phyloP scores from a whole-genome alignment of 305 asterid species.

The Solanum hybrid region DNA sequence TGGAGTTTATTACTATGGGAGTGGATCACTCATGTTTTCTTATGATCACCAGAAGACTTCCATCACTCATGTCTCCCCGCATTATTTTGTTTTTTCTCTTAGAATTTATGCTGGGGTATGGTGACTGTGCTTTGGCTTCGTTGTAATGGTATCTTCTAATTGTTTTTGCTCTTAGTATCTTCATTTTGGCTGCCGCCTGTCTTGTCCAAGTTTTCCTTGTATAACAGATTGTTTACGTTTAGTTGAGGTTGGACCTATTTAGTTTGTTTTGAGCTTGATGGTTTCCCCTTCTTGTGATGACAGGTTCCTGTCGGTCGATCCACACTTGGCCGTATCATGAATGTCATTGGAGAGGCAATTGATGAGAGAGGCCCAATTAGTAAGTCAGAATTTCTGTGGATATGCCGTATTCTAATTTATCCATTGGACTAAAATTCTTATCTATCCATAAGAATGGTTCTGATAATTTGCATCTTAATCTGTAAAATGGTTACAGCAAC shows the following conservation, averaged over 20 bases:
- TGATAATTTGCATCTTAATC: conserved; percentile 4
- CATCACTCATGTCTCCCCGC: neutral
- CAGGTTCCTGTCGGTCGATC: conserved; percentile 98
- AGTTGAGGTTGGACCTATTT: neutral
- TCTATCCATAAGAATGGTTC: neutral
- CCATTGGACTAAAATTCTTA: neutral
- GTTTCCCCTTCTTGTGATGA: neutral
- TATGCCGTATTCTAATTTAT: neutral
- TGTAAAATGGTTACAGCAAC: conserved; percentile 42
- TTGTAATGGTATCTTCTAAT: neutral
- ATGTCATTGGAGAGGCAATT: conserved; percentile 94
- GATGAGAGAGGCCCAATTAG: conserved; percentile 78
- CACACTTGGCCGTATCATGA: conserved; percentile 92
- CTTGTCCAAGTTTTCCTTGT: neutral
- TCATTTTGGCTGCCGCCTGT: neutral
- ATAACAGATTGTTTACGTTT: neutral
- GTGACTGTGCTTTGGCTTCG: neutral
- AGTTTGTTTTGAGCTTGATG: neutral
- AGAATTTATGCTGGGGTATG: neutral
- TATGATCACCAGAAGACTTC: neutral
- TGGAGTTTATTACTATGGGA: neutral
- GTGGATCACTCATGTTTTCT: neutral
- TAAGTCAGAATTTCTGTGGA: conserved; percentile 25
- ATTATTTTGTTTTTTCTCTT: neutral
- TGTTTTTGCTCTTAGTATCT: neutral